Evolutionary conservation across 192 early-diverging fungal species (phyloP), one percentile per base, ranked within the genome.

Genomic region (Backusella tuberculispora): DNA sequence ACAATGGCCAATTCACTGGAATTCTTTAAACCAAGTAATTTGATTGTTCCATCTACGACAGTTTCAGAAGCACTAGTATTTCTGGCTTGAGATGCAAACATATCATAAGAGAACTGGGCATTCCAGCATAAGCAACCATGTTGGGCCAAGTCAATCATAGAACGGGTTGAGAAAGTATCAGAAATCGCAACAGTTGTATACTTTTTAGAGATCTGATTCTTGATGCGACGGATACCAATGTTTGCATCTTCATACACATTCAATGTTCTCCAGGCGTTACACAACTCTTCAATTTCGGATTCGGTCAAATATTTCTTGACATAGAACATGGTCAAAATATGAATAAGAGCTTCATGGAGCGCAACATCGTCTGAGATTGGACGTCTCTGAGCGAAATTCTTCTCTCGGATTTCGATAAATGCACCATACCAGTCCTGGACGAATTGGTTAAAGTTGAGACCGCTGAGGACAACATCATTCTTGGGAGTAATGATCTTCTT

Each of bases 71-170:
- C n/a, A 15, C 15, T 42, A 21, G 40, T n/a, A 29, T 4, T 37
- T 12, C 0, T 46, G 6, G 19, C 13, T 40, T 29, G 38, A 42
- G 40, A 4, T 1, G 0, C n/a, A 63, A 76, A 65, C 60, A 71
- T 71, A 13, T 77, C 70, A 6, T 46, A 26, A 47, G 63, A 53
- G 76, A 77, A 53, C 40, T 77, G 76, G 24, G 76, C 69, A 42
- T 77, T 63, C 69, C 69, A 77, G 60, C 76, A 77, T n/a, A 77
- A 60, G 29, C 76, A 77, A 43, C 45, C 56, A 26, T 71, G 40
- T n/a, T 47, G 69, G 34, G 76, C 76, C 50, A 72, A 34, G 10
- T 46, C 38, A 17, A 77, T 47, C 69, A 77, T 71, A 9, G 69
- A 50, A 5, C 56, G 44, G 5, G 76, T 77, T 29, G 76, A 77